Evolutionary conservation across 345 rosid species (phyloP), one percentile per base, ranked within the genome.

Genomic region (Euclidium syriacum): DNA sequence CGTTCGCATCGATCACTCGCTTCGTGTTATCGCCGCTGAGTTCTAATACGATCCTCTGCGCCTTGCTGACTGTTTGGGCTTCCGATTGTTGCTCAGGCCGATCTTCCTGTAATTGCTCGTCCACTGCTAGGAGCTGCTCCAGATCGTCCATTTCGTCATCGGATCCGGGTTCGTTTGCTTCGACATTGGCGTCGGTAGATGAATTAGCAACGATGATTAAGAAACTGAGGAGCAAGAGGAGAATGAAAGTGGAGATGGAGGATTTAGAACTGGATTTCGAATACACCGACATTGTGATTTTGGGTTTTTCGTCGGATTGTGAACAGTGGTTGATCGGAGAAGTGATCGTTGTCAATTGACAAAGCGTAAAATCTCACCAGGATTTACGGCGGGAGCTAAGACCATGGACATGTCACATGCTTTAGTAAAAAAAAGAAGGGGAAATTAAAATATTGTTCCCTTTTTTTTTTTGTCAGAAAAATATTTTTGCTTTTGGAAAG

Each of bases 31-130:
- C 91, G 29, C 57, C 71, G 64, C 78, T 77, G 52, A 91, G 79
- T 75, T 91, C 96, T 22, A 85, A 44, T 3, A 88, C 89, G 55
- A 88, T 85, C 64, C 88, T 79, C 58, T 91, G 96, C 2, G 96
- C 96, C 71, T 71, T 85, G 35, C 86, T 77, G 32, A 91, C 61
- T 50, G 89, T 84, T 62, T 83, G 80, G 4, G 96, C 98, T 54
- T 88, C 96, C 6, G 85, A 76, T 16, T 68, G 72, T 48, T 80
- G 79, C 34, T 46, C 73, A 2, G 67, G 74, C 15, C 55, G 62
- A 48, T 40, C 74, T 27, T 71, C 60, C 27, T 64, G 85, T 43
- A 62, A 72, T 73, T 81, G 76, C 35, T 83, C 89, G 54, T 91
- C 95, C 11, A 91, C 68, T 5, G 89, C 84, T n/a, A 85, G 36